Conservation (phyloP, 108 stramenopile genomes). For the Halocafeteria seosinensis region DNA sequence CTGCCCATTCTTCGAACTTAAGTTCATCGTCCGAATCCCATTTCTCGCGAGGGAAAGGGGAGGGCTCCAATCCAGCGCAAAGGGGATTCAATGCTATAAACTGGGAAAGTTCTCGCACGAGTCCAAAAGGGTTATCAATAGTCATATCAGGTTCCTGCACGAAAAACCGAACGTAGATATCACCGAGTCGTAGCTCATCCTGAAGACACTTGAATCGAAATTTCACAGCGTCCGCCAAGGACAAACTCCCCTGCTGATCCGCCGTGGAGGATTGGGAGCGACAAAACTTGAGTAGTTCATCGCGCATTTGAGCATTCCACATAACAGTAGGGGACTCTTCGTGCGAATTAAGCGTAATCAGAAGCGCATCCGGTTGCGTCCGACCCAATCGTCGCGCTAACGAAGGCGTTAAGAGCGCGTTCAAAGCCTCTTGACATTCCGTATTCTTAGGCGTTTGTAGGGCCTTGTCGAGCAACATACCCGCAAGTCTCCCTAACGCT, state of each 20-base stretch:
- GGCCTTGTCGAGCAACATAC: slow-evolving; percentile 26
- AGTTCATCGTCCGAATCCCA: not conserved
- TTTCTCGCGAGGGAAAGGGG: not conserved
- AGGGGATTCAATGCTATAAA: not conserved
- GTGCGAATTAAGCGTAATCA: slow-evolving; percentile 41
- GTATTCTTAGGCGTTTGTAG: slow-evolving; percentile 26
- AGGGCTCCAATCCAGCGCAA: not conserved
- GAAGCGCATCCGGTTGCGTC: slow-evolving; percentile 35
- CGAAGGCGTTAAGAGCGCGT: slow-evolving; percentile 39
- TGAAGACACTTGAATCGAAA: slow-evolving; percentile 35
- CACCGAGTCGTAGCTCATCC: slow-evolving; percentile 43
- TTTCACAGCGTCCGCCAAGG: slow-evolving; percentile 26
- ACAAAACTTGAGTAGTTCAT: slow-evolving; percentile 36
- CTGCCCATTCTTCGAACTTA: not conserved
- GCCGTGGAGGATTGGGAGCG: not conserved
- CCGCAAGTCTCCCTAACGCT: slow-evolving; percentile 49
- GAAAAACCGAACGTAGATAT: slow-evolving; percentile 52
- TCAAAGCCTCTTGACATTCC: slow-evolving; percentile 22
- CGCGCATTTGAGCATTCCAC: slow-evolving; percentile 52
- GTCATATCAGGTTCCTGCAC: slow-evolving; percentile 9
- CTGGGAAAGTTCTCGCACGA: not conserved
- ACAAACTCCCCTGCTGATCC: too few relatives aligned
- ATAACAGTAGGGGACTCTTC: slow-evolving; percentile 43
- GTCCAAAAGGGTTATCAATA: not conserved
- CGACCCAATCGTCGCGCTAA: slow-evolving; percentile 44